phyloP scores from a whole-genome alignment of 345 rosid genomes.

The Eutrema yunnanense region DNA sequence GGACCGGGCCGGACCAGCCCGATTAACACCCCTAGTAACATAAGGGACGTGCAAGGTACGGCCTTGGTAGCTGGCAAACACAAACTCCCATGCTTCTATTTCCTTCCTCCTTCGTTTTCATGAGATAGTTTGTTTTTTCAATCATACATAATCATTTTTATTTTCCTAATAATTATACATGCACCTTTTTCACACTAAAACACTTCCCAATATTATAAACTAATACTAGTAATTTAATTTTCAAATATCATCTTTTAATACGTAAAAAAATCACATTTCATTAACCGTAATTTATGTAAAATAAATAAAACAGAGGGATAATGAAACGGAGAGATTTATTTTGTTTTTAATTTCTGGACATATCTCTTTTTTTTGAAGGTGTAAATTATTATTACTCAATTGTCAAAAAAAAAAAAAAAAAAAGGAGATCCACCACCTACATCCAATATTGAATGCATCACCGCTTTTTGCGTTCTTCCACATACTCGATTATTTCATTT shows the following conservation, averaged over 20 bases:
- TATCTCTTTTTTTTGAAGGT: neutral
- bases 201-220: neutral
- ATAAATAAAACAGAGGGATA: neutral
- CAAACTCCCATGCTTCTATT: conserved; percentile 6
- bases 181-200: neutral
- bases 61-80: conserved; percentile 13
- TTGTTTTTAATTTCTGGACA: neutral
- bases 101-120: neutral
- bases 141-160: no score
- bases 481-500: neutral
- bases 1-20: no score
- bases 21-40: no score
- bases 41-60: conserved; percentile 17
- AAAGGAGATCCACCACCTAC: neutral
- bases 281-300: neutral
- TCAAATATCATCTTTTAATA: neutral
- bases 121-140: no score
- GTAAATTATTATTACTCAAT: neutral
- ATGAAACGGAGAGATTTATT: neutral
- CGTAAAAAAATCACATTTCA: neutral
- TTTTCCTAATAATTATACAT: no score
- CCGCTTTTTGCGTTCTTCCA: conserved; percentile 17
- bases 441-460: conserved; percentile 12
- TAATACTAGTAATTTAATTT: neutral
- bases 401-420: neutral